These are phyloP conservation scores for Chaetomiaceae sp. DNA, from an alignment of 2,329 filamentous ascomycete genomes.

Conservation along the genomic window DNA sequence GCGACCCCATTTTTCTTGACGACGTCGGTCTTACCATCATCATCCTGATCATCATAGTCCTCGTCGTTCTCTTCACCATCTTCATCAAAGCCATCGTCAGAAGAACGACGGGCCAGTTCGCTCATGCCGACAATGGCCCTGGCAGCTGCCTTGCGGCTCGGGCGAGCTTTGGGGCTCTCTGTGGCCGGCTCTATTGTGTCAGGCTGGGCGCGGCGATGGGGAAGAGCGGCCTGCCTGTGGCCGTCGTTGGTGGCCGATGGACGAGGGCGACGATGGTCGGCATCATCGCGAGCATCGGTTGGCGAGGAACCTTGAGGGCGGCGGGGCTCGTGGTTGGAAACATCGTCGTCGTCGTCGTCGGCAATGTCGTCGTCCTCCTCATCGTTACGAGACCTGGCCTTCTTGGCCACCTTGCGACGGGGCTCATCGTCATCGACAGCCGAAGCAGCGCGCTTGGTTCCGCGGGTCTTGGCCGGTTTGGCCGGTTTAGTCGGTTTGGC, in stretches of 20 bases:
- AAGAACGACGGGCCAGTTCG: background rate
- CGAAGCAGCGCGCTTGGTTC: background rate
- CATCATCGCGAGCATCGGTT: background rate
- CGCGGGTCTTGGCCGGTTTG: background rate
- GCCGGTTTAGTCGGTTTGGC: background rate
- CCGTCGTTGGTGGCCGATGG: background rate
- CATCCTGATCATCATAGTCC: background rate
- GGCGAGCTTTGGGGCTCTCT: background rate
- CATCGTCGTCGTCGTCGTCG: background rate
- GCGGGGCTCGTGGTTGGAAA: background rate
- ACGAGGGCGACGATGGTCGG: background rate
- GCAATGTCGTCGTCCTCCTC: background rate
- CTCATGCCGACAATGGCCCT: background rate
- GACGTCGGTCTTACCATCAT: background rate
- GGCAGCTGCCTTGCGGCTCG: background rate
- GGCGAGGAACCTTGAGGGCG: background rate
- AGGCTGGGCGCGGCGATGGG: background rate
- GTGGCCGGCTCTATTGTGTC: background rate
- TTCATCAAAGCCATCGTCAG: background rate
- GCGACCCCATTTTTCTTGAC: background rate
- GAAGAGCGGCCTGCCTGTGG: background rate
- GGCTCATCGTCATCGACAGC: background rate
- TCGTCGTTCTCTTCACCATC: background rate
- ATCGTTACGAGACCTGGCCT: background rate
- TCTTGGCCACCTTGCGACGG: background rate